Conservation (phyloP, 2,329 filamentous ascomycete genomes). For the Fusarium albidum region DNA sequence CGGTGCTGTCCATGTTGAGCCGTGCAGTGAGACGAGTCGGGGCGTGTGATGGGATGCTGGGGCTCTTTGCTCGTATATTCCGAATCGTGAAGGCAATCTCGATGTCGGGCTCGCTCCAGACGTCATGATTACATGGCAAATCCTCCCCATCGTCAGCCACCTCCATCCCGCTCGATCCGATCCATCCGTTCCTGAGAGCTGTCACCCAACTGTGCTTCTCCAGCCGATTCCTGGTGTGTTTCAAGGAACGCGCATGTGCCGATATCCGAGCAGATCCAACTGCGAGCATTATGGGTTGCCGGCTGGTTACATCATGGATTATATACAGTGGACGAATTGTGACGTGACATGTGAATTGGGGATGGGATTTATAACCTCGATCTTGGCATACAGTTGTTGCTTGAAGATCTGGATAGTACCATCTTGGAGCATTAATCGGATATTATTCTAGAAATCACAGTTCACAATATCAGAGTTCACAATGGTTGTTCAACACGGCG, state of each 20-base stretch:
- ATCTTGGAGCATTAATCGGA: neutral
- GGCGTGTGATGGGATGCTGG: neutral
- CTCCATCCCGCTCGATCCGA: too few species aligned
- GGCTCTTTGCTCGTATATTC: neutral
- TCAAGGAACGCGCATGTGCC: too few species aligned
- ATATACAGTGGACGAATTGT: conserved; percentile 20
- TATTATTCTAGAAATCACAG: neutral
- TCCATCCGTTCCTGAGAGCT: neutral
- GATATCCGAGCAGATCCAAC: too few species aligned
- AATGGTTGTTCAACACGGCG: conserved; percentile 60
- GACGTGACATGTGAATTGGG: conserved; percentile 9
- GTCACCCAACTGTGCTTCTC: too few species aligned
- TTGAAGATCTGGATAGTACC: neutral
- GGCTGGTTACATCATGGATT: conserved; percentile 37
- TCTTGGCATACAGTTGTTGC: neutral
- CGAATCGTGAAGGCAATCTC: conserved; percentile 4
- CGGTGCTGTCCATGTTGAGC: neutral
- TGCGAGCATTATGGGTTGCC: too few species aligned
- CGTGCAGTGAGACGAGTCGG: neutral
- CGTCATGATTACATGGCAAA: conserved; percentile 27
- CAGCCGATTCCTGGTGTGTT: too few species aligned
- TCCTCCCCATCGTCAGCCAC: too few species aligned
- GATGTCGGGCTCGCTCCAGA: conserved; percentile 5
- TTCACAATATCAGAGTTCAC: too few species aligned
- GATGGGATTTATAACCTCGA: neutral